These are phyloP conservation scores for Eucalyptus sideroxylon DNA, from an alignment of 345 rosid species.

Conservation along the genomic window DNA sequence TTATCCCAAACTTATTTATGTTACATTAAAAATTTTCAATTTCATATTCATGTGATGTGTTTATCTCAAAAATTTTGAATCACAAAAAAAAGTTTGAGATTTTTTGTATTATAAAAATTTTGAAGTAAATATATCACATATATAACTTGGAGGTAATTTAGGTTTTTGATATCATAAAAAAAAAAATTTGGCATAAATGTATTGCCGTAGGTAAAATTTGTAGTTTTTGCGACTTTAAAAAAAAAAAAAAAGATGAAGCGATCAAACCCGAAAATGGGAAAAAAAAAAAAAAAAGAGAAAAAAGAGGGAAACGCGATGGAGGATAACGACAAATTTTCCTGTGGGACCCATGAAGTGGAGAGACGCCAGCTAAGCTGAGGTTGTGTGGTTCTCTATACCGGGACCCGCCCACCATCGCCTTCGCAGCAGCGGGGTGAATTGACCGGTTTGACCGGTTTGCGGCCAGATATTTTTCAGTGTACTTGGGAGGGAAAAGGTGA, in stretches of 20 bases:
- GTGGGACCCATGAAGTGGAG: not conserved
- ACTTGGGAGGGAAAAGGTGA: not conserved
- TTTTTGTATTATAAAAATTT: no score
- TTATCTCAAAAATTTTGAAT: no score
- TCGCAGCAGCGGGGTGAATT: not conserved
- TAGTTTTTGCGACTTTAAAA: no score
- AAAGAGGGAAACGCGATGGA: not conserved
- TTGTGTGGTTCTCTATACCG: not conserved
- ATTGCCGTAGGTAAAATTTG: no score
- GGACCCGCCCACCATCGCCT: not conserved
- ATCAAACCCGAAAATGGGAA: not conserved
- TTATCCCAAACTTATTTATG: rapidly evolving
- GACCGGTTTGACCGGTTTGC: not conserved
- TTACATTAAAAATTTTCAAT: rapidly evolving
- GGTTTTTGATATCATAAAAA: no score
- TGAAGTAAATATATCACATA: no score
- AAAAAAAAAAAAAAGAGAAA: not conserved
- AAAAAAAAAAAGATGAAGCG: not conserved
- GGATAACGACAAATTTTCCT: not conserved
- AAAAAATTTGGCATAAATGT: no score
- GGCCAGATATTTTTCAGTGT: not conserved
- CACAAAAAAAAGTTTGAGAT: no score
- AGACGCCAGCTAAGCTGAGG: not conserved
- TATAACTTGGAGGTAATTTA: no score
- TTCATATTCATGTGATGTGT: rapidly evolving